These are phyloP conservation scores for Trichosporon sp. DNA, from an alignment of 1,284 basidiomycete species.

Conservation along the genomic window DNA sequence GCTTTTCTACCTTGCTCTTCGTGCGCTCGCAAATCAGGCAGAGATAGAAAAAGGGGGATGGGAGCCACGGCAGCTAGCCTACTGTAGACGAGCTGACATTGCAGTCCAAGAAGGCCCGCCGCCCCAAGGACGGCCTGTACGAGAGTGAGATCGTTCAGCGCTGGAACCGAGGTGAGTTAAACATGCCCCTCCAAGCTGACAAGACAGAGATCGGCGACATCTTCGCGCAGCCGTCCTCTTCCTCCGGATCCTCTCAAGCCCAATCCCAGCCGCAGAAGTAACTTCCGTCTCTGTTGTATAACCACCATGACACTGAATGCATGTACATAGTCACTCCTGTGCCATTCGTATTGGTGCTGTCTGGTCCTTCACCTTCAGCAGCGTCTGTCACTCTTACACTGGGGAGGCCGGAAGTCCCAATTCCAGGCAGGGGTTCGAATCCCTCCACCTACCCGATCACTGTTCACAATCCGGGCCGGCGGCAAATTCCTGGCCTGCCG, in stretches of 20 bases:
- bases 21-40: too few relatives aligned
- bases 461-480: background rate
- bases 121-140: slow-evolving; percentile 33
- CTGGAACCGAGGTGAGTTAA: slow-evolving; percentile 47
- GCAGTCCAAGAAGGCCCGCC: slow-evolving; percentile 14
- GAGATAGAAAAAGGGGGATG: too few relatives aligned
- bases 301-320: background rate
- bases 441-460: too few relatives aligned
- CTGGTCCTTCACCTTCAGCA: too few relatives aligned
- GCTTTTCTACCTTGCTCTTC: too few relatives aligned
- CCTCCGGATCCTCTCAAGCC: background rate
- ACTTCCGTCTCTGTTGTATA: background rate
- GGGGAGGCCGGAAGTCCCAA: background rate
- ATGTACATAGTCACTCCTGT: background rate
- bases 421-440: background rate
- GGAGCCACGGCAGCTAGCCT: too few relatives aligned
- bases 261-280: background rate
- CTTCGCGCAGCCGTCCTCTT: slow-evolving; percentile 24
- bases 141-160: slow-evolving; percentile 46
- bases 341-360: background rate
- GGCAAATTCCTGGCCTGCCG: slow-evolving; percentile 1
- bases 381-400: too few relatives aligned
- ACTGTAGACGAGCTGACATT: slow-evolving; percentile 7
- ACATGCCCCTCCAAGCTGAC: slow-evolving; percentile 19
- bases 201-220: slow-evolving; percentile 47